A percentile compares a stretch with the other conserved stretches of the same genome.
Evolutionary conservation across 768 basidiomycete species (phyloP).

Genomic region (Suillus ampliporus): DNA sequence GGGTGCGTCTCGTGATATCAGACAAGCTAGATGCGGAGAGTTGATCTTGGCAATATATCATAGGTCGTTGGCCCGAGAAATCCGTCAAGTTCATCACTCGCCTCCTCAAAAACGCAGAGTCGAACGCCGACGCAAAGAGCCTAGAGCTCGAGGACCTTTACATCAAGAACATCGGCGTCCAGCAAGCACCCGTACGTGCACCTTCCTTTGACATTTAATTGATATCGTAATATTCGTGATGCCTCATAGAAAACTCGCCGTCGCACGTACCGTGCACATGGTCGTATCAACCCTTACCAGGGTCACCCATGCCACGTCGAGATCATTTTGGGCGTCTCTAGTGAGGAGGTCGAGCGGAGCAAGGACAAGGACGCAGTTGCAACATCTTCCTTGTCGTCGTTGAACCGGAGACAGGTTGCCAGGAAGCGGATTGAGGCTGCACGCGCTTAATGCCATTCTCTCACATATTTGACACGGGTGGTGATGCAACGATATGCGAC

Average conservation of each 20-base stretch:
- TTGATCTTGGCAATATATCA: slow-evolving; percentile 3
- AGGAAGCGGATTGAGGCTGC: slow-evolving; percentile 88
- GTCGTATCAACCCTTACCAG: slow-evolving; percentile 99
- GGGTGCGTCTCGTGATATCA: slow-evolving; percentile 58
- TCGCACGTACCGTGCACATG: slow-evolving; percentile 98
- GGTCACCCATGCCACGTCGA: slow-evolving; percentile 98
- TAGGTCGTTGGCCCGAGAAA: slow-evolving; percentile 99
- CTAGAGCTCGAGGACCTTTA: slow-evolving; percentile 89
- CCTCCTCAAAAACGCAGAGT: slow-evolving; percentile 97
- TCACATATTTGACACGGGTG: slow-evolving; percentile 16
- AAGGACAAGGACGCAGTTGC: slow-evolving; percentile 75
- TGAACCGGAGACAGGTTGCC: slow-evolving; percentile 88
- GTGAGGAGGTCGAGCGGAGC: slow-evolving; percentile 88
- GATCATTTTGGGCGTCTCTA: slow-evolving; percentile 82
- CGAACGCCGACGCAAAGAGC: slow-evolving; percentile 98
- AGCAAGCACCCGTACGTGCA: slow-evolving; percentile 92
- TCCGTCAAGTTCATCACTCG: slow-evolving; percentile 94
- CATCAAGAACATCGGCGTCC: slow-evolving; percentile 97
- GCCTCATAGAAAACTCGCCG: slow-evolving; percentile 90
- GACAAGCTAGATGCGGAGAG: neutral
- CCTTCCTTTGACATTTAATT: slow-evolving; percentile 9
- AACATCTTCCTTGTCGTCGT: slow-evolving; percentile 56
- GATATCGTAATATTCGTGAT: slow-evolving; percentile 7
- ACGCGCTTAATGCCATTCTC: slow-evolving; percentile 52
- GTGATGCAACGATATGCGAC: slow-evolving; percentile 25